Conservation (phyloP, 306 rosid species). For the Malus sylvestris region DNA sequence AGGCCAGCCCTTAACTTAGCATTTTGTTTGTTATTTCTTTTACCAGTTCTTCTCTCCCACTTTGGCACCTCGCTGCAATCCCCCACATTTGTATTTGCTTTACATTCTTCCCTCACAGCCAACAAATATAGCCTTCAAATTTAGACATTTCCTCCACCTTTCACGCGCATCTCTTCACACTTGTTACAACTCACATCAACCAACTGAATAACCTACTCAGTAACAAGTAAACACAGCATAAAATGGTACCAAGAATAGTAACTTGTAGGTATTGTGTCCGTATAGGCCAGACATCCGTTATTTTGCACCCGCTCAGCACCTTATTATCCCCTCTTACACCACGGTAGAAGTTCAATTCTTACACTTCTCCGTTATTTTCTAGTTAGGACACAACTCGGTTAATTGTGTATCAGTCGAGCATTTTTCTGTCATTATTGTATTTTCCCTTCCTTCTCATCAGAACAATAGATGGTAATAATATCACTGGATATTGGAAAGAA, state of each 20-base stretch:
- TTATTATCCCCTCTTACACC: not conserved
- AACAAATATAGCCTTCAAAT: slow-evolving; percentile 11
- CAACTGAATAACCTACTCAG: not conserved
- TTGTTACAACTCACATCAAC: not conserved
- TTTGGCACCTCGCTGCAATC: slow-evolving; percentile 10
- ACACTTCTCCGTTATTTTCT: not conserved
- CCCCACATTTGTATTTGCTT: not conserved
- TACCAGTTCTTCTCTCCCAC: slow-evolving; percentile 34
- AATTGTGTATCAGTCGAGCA: not conserved
- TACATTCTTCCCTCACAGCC: not conserved
- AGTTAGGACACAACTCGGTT: not conserved
- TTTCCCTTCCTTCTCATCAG: no score
- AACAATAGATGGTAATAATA: no score
- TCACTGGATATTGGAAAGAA: not conserved
- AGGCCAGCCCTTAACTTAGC: slow-evolving; percentile 40
- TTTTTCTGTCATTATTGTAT: not conserved
- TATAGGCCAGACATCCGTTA: not conserved
- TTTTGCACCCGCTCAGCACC: not conserved
- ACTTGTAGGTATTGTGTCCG: not conserved
- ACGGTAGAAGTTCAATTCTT: not conserved
- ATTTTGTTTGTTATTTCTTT: slow-evolving; percentile 41
- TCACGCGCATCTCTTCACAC: slow-evolving; percentile 21
- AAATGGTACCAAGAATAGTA: not conserved
- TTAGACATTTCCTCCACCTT: slow-evolving; percentile 4
- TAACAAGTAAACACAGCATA: not conserved